Conservation (phyloP, 2,329 filamentous ascomycete genomes). For the Colletotrichum echinochloae region DNA sequence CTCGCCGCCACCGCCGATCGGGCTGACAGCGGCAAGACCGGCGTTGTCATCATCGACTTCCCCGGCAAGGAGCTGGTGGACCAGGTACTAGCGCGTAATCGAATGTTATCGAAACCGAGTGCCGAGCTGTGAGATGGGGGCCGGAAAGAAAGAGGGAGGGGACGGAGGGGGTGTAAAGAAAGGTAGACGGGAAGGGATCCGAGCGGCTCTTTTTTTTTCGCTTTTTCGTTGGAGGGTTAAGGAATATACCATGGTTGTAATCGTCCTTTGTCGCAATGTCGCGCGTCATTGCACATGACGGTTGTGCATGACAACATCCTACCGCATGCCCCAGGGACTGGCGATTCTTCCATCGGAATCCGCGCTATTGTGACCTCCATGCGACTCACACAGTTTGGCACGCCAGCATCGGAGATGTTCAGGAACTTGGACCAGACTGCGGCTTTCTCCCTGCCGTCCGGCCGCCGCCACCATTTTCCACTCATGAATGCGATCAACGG, state of each 20-base stretch:
- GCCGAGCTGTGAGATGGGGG: constrained; percentile 20
- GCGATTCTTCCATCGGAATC: background rate
- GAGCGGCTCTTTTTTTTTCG: background rate
- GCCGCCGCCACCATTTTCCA: background rate
- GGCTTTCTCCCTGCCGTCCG: background rate
- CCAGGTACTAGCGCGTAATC: constrained; percentile 57
- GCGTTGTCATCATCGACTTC: constrained; percentile 63
- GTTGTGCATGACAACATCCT: background rate
- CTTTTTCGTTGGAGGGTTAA: background rate
- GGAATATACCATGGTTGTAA: constrained; percentile 5
- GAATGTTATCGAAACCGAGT: constrained; percentile 42
- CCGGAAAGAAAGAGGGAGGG: too few species aligned
- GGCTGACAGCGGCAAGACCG: constrained; percentile 49
- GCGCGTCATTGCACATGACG: background rate
- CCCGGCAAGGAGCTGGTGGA: constrained; percentile 58
- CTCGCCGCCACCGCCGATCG: constrained; percentile 44
- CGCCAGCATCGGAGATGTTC: background rate
- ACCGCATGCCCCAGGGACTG: background rate
- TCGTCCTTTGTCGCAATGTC: background rate
- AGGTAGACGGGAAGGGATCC: background rate
- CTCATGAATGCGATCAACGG: background rate
- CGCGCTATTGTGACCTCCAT: background rate
- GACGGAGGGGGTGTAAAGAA: too few species aligned
- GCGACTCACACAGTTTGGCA: background rate
- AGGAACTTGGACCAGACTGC: background rate